Conservation (phyloP, 2,329 filamentous ascomycete species). For the Clarireedia hainanense region DNA sequence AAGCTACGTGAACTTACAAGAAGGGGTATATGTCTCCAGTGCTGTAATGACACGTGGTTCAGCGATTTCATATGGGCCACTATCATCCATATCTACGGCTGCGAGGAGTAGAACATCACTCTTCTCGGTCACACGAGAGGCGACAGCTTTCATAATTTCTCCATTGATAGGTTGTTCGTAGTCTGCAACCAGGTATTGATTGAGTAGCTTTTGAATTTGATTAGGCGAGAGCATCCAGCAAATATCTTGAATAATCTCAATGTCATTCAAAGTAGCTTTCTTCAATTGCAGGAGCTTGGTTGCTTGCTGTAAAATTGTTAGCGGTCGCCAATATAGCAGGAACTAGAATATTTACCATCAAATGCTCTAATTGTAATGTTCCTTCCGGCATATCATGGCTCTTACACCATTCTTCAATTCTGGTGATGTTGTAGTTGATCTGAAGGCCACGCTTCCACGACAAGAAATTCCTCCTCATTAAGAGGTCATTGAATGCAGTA, state of each 20-base stretch:
- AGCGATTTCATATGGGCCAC: conserved; percentile 95
- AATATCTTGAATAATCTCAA: conserved; percentile 99
- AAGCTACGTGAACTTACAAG: conserved; percentile 56
- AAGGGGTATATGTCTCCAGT: conserved; percentile 94
- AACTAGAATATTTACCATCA: conserved; percentile 61
- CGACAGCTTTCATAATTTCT: conserved; percentile 99
- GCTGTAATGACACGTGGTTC: conserved; percentile 94
- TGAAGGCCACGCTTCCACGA: conserved; percentile 99
- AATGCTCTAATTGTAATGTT: conserved; percentile 90
- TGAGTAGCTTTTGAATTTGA: conserved; percentile 97
- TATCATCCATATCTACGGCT: conserved; percentile 98
- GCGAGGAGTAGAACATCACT: conserved; percentile 89
- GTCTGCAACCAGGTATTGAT: conserved; percentile 96
- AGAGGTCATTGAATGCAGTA: conserved; percentile 94
- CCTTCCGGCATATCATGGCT: conserved; percentile 99
- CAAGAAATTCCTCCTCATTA: conserved; percentile 97
- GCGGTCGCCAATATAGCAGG: conserved; percentile 24
- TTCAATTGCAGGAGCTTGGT: conserved; percentile 97
- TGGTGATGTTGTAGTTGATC: conserved; percentile 99
- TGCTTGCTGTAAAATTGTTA: conserved; percentile 59
- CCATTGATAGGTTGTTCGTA: conserved; percentile 99
- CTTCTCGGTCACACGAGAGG: conserved; percentile 95
- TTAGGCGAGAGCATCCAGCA: conserved; percentile 99
- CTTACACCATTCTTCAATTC: conserved; percentile 99
- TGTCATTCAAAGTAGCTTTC: conserved; percentile 97